Percentiles rank a stretch among this genome's conserved stretches.
These are phyloP conservation scores for Aspergillus sp. DNA, from an alignment of 2,329 filamentous ascomycete species.

Conservation along the genomic window DNA sequence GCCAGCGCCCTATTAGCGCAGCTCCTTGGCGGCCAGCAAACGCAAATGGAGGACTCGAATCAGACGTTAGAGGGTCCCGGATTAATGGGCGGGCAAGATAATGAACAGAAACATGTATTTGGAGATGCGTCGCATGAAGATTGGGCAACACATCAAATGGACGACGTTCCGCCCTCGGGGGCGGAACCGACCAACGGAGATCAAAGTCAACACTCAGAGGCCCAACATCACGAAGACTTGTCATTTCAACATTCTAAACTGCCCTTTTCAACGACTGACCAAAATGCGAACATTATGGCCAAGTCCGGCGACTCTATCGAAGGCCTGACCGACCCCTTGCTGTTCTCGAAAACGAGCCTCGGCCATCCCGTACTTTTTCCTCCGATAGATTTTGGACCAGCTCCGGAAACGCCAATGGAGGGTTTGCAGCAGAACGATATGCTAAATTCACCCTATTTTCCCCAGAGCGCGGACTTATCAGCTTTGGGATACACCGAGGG, in stretches of 20 bases:
- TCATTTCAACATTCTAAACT: conserved; percentile 11
- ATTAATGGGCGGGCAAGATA: conserved; percentile 6
- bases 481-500: conserved; percentile 33
- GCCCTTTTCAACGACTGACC: conserved; percentile 12
- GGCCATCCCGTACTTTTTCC: conserved; percentile 37
- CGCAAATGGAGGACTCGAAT: conserved; percentile 7
- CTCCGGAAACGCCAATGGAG: conserved; percentile 36
- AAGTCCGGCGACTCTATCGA: conserved; percentile 27
- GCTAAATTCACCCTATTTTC: conserved; percentile 39
- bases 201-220: conserved; percentile 13
- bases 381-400: conserved; percentile 33
- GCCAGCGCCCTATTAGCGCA: conserved; percentile 44
- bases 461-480: conserved; percentile 36
- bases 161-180: conserved; percentile 6
- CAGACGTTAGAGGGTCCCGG: conserved; percentile 7
- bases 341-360: conserved; percentile 30
- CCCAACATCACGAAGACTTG: conserved; percentile 14
- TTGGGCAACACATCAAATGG: conserved; percentile 13
- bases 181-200: conserved; percentile 10
- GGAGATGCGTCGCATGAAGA: conserved; percentile 12
- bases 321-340: conserved; percentile 34
- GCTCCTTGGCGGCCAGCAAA: conserved; percentile 37
- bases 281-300: conserved; percentile 1
- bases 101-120: conserved; percentile 2
- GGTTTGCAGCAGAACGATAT: conserved; percentile 42